These are phyloP conservation scores for Sisymbrium altissimum DNA, from an alignment of 345 rosid genomes.

Conservation along the genomic window DNA sequence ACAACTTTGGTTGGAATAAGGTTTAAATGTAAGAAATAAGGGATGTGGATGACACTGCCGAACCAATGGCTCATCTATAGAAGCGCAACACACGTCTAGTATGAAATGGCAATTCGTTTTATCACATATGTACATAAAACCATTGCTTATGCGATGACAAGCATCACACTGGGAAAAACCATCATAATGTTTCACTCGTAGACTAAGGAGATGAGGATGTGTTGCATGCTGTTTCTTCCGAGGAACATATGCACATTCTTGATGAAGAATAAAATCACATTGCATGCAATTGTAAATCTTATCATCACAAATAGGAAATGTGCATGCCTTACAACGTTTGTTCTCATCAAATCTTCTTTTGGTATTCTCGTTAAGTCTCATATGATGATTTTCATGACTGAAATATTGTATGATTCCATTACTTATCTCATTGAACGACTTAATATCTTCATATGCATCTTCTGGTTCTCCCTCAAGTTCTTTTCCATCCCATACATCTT, in stretches of 20 bases:
- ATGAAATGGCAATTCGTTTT: neutral
- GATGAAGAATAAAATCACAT: slow-evolving; percentile 25
- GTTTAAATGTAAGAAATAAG: neutral
- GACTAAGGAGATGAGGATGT: slow-evolving; percentile 3
- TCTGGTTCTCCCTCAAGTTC: neutral
- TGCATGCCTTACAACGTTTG: slow-evolving; percentile 17
- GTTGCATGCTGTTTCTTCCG: neutral
- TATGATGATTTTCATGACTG: neutral
- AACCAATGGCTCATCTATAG: neutral
- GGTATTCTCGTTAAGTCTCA: neutral
- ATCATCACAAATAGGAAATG: slow-evolving; percentile 1
- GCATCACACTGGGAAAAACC: no score
- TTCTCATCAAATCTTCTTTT: neutral
- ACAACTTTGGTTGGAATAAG: neutral
- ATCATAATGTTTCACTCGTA: neutral
- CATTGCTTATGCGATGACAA: neutral
- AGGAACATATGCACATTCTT: slow-evolving; percentile 29
- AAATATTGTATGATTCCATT: neutral
- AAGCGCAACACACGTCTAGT: neutral
- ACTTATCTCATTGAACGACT: neutral
- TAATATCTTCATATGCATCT: neutral
- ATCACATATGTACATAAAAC: neutral
- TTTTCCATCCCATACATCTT: slow-evolving; percentile 21
- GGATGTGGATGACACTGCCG: neutral
- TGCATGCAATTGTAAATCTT: slow-evolving; percentile 14